Percentiles rank a stretch among this genome's conserved stretches.
Conservation (phyloP, 805 yeast species). For the Jamesozyma lodderae region DNA sequence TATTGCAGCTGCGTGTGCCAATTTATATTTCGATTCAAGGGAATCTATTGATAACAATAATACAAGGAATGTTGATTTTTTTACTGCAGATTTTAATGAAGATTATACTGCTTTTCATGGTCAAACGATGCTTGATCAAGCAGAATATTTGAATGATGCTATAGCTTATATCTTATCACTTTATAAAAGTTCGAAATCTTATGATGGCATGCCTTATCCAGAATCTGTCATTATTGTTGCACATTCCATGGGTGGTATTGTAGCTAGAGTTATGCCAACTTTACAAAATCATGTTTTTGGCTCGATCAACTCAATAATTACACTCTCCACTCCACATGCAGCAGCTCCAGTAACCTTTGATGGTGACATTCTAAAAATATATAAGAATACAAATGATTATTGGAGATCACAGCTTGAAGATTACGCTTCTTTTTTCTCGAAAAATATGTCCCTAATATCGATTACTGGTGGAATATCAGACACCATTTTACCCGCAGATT, state of each 20-base stretch:
- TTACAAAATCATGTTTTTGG: conserved; percentile 62
- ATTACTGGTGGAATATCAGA: conserved; percentile 85
- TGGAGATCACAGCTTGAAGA: conserved; percentile 60
- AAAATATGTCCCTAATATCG: conserved; percentile 62
- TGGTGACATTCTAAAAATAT: conserved; percentile 70
- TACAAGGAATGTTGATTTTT: conserved; percentile 61
- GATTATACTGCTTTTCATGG: conserved; percentile 97
- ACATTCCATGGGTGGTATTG: conserved; percentile 98
- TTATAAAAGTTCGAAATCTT: conserved; percentile 34
- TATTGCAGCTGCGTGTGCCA: conserved; percentile 75
- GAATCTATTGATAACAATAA: conserved; percentile 16
- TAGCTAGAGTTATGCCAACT: conserved; percentile 75
- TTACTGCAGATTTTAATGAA: conserved; percentile 89
- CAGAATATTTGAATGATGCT: conserved; percentile 87
- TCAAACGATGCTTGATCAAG: conserved; percentile 84
- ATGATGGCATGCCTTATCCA: conserved; percentile 33
- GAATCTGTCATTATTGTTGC: conserved; percentile 70
- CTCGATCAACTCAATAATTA: conserved; percentile 75
- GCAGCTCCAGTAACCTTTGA: conserved; percentile 91
- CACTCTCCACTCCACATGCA: conserved; percentile 86
- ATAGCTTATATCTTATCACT: conserved; percentile 62
- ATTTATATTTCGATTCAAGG: conserved; percentile 36
- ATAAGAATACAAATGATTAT: conserved; percentile 62
- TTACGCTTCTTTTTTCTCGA: conserved; percentile 18
- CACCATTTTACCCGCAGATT: conserved; percentile 79